Percentiles rank a stretch among this genome's conserved stretches.
phyloP scores from a whole-genome alignment of 306 rosid genomes.

The Fagus crenata region DNA sequence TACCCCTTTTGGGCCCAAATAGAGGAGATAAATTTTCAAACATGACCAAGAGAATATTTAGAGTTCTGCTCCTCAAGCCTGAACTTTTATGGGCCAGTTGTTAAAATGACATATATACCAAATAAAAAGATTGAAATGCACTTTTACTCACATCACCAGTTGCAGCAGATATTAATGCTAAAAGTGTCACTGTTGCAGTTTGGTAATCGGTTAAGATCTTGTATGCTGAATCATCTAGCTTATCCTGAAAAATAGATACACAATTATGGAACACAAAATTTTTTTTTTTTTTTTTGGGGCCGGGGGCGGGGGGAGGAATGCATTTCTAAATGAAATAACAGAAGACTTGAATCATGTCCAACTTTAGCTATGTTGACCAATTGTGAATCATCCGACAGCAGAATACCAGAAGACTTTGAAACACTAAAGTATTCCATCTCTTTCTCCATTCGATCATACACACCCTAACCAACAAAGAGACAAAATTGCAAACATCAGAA shows the following conservation, averaged over 20 bases:
- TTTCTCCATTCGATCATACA: constrained; percentile 68
- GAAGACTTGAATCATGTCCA: constrained; percentile 41
- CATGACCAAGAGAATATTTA: constrained; percentile 6
- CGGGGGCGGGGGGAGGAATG: constrained; percentile 2
- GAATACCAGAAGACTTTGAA: constrained; percentile 48
- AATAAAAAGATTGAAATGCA: constrained; percentile 20
- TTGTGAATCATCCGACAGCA: constrained; percentile 43
- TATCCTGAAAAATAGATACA: constrained; percentile 59
- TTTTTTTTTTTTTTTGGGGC: too few species aligned
- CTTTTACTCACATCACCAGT: constrained; percentile 72
- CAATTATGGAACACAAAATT: background rate
- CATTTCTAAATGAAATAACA: background rate
- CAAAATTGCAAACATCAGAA: constrained; percentile 32
- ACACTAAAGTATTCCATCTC: constrained; percentile 71
- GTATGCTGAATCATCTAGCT: constrained; percentile 69
- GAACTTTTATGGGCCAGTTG: constrained; percentile 9
- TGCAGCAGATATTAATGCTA: constrained; percentile 72
- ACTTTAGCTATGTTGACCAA: constrained; percentile 43
- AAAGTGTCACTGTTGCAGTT: constrained; percentile 75
- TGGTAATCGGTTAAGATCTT: constrained; percentile 81
- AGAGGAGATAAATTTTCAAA: background rate
- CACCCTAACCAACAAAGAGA: constrained; percentile 51
- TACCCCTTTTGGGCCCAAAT: background rate
- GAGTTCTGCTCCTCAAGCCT: background rate
- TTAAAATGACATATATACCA: background rate